phyloP scores from a whole-genome alignment of 1,284 basidiomycete species.

The Moesziomyces sp. region DNA sequence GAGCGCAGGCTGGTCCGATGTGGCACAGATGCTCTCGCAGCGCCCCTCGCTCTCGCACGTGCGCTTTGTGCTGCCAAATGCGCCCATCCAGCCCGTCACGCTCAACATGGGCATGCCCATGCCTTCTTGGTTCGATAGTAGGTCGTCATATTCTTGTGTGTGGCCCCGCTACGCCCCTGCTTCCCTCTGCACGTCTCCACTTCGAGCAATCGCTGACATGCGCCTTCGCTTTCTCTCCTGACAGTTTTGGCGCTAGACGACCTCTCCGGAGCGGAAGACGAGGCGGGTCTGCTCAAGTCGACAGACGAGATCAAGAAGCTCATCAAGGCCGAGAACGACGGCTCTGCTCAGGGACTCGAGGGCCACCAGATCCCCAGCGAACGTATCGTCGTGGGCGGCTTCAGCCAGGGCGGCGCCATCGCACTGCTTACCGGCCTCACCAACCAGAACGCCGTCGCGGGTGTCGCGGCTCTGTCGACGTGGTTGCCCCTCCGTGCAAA shows the following conservation, averaged over 20 bases:
- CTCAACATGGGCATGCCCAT: conserved; percentile 67
- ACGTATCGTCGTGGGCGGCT: conserved; percentile 63
- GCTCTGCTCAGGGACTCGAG: conserved; percentile 50
- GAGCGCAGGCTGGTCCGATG: conserved; percentile 63
- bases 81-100: conserved; percentile 64
- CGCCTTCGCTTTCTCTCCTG: not conserved
- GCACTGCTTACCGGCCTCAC: conserved; percentile 59
- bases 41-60: conserved; percentile 61
- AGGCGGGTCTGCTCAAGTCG: conserved; percentile 60
- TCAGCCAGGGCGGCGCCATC: conserved; percentile 64
- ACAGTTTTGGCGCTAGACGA: conserved; percentile 53
- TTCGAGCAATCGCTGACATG: not conserved
- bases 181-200: not conserved
- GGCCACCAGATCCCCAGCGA: conserved; percentile 53
- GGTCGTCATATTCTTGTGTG: conserved; percentile 55
- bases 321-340: conserved; percentile 61
- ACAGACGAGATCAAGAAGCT: conserved; percentile 55
- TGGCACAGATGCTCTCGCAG: conserved; percentile 63
- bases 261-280: conserved; percentile 61
- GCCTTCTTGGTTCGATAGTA: conserved; percentile 67
- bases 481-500: conserved; percentile 65
- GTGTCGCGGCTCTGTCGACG: conserved; percentile 60
- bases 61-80: conserved; percentile 66
- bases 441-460: conserved; percentile 47
- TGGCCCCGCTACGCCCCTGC: conserved; percentile 10